A percentile compares a stretch with the other conserved stretches of the same genome.
phyloP scores from a whole-genome alignment of 352 stramenopile species.

The Globisporangium acanthophoron region DNA sequence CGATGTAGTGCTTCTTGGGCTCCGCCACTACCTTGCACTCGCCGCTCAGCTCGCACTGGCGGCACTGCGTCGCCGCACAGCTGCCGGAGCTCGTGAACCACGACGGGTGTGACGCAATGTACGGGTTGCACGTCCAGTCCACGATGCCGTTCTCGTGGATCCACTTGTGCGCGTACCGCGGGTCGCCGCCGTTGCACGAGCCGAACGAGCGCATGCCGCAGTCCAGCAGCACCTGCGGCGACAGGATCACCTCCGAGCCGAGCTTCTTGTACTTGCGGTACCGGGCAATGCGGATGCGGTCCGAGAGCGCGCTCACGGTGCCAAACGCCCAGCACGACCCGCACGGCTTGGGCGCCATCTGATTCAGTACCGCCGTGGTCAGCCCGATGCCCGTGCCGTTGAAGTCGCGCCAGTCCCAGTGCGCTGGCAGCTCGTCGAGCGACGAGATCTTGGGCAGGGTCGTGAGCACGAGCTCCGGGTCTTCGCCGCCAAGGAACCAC shows the following conservation, averaged over 20 bases:
- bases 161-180: conserved; percentile 78
- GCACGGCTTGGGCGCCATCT: conserved; percentile 73
- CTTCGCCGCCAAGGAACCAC: conserved; percentile 62
- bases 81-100: conserved; percentile 50
- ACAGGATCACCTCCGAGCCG: conserved; percentile 55
- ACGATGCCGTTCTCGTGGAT: conserved; percentile 82
- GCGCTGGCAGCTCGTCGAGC: conserved; percentile 49
- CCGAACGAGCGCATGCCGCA: conserved; percentile 80
- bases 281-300: conserved; percentile 67
- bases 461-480: conserved; percentile 50
- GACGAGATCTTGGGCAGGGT: conserved; percentile 37
- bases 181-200: conserved; percentile 73
- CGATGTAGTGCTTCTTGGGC: conserved; percentile 62
- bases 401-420: conserved; percentile 81
- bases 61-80: conserved; percentile 63
- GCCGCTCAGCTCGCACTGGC: conserved; percentile 52
- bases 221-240: conserved; percentile 63
- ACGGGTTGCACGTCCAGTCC: conserved; percentile 75
- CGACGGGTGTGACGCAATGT: conserved; percentile 74
- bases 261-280: conserved; percentile 56
- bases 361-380: conserved; percentile 69
- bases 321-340: conserved; percentile 79
- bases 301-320: conserved; percentile 64
- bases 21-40: conserved; percentile 52
- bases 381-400: conserved; percentile 73